Evolutionary conservation across 139 green algal genomes (phyloP), one percentile per base, ranked within the genome.

Genomic region (Chlamydomonas incerta): DNA sequence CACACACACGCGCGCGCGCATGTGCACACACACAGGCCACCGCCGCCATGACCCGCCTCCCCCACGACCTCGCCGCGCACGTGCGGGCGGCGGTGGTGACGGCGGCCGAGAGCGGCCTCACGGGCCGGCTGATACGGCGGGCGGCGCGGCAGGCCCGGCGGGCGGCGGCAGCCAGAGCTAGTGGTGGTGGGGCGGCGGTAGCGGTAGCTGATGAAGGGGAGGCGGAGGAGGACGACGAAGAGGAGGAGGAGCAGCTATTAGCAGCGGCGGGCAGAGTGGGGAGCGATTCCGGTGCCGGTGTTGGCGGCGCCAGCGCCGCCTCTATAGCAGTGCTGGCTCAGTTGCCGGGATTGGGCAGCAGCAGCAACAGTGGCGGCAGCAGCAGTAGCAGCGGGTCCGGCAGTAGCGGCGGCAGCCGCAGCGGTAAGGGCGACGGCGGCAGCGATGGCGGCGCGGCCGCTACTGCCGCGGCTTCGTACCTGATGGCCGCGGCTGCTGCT

Each of bases 21-120:
- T 8, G 9, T 68, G 17, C 62, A 31, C 62, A 33, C 62, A 14
- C 62, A 34, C 62, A 14, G 24, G 60, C 75, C 28, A 41, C 52
- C n/a, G 75, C 75, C 28, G 60, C 75, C 75, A 82, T 82, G 75
- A 31, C 28, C 17, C 60, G 75, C 11, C 37, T 82, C 29, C 60
- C 75, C 2, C 60, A 62, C 62, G 35, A 41, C 57, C 75, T 82
- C 26, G 10, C 50, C 1, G 26, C 62, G 37, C 60, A 47, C 5
- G 33, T 82, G 8, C 75, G 13, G 33, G 50, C 37, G 4, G 75
- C 75, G 6, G 75, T 82, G 29, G 26, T 20, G 60, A 13, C 41
- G 34, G 75, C 75, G 28, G 75, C 60, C 60, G 60, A 62, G 0
- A 82, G 60, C 60, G 75, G 75, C 24, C 75, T 82, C 14, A 60